A percentile compares a stretch with the other conserved stretches of the same genome.
These are phyloP conservation scores for Xylaria sp. DNA, from an alignment of 2,329 filamentous ascomycete genomes.

Conservation along the genomic window DNA sequence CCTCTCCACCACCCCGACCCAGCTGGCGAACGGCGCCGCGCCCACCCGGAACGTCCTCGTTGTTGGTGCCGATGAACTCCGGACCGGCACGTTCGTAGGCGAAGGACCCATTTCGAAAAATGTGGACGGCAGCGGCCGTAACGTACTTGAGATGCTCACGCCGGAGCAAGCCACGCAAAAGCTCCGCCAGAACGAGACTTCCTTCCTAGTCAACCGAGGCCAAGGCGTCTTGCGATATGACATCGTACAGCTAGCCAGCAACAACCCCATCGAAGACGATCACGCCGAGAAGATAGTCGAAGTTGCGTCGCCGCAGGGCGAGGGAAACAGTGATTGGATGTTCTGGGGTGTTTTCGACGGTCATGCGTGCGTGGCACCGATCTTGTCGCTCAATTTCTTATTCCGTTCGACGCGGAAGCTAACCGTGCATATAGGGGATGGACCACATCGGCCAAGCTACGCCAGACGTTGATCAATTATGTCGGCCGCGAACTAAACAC, in stretches of 20 bases:
- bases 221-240: conserved; percentile 92
- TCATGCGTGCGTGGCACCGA: conserved; percentile 63
- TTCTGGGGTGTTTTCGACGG: conserved; percentile 99
- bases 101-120: conserved; percentile 85
- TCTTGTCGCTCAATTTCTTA: not conserved
- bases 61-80: conserved; percentile 84
- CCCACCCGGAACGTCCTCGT: conserved; percentile 68
- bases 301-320: conserved; percentile 55
- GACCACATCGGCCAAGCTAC: conserved; percentile 94
- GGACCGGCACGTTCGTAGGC: conserved; percentile 78
- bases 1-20: conserved; percentile 37
- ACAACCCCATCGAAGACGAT: conserved; percentile 97
- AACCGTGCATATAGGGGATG: conserved; percentile 61
- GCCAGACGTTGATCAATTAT: conserved; percentile 85
- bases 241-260: conserved; percentile 88
- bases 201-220: conserved; percentile 82
- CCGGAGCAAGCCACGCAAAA: conserved; percentile 90
- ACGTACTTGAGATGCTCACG: conserved; percentile 92
- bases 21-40: conserved; percentile 35
- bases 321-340: conserved; percentile 83
- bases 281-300: conserved; percentile 98
- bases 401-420: not conserved
- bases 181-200: conserved; percentile 83
- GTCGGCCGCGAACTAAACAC: conserved; percentile 89
- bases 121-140: conserved; percentile 75